Evolutionary conservation across 1,284 basidiomycete genomes (phyloP), one percentile per base, ranked within the genome.

Genomic region (Ganoderma sinense): DNA sequence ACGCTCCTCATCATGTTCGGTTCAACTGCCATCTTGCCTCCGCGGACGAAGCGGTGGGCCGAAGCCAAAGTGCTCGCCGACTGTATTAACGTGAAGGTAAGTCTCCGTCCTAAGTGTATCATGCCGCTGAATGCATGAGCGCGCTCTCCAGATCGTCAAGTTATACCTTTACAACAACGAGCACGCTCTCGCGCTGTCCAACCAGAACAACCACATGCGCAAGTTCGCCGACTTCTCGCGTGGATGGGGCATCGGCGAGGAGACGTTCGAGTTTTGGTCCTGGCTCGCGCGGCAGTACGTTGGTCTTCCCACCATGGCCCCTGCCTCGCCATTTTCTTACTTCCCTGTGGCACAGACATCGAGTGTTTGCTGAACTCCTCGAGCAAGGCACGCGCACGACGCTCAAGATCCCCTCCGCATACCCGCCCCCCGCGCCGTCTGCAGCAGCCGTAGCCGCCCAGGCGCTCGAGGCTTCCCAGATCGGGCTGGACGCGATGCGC

Each of bases 51-150:
- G 79, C 88, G 97, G 39, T 99, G 97, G 97, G 97, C 97, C 4
- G 97, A 99, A 81, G 97, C 97, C 1, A 98, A 98, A 78, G 97
- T 99, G 1, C 86, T 99, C 2, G 95, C 94, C 0, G 97, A 99
- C 78, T 94, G 94, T 74, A 91, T 97, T 69, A 94, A 91, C 69
- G 84, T 97, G 76, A 96, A 97, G 84, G 95, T 94, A 70, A 59
- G 84, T 68, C 53, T 53, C 29, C 14, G 31, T 13, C 11, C 4
- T 16, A 4, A 48, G 60, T 61, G 8, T 13, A 13, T 51, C 2
- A 10, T 51, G 41, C 43, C 29, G 26, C 26, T 45, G 2, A 29
- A n/a, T 6, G 2, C 29, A 59, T 33, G 16, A 60, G 62, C 68
- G 13, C 62, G 23, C 58, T 10, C 31, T 1, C 5, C 75, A 97